Evolutionary conservation across 805 yeast genomes (phyloP).

Genomic region (Debaryomyces castellii): DNA sequence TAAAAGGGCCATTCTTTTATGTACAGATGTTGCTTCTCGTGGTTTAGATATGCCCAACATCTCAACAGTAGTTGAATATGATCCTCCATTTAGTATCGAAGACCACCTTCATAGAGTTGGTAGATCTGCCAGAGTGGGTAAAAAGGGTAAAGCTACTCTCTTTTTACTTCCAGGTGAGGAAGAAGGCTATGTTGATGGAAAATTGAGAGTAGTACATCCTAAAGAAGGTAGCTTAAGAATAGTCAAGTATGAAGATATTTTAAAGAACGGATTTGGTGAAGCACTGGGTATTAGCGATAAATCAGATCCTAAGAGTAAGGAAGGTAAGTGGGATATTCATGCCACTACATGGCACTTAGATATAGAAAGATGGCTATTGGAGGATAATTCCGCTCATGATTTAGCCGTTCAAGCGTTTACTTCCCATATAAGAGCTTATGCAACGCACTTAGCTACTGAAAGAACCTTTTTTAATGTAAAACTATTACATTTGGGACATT

Average conservation of each 20-base stretch:
- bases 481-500: conserved; percentile 86
- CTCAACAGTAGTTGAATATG: conserved; percentile 84
- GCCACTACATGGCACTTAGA: conserved; percentile 96
- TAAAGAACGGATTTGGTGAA: conserved; percentile 36
- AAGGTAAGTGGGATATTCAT: conserved; percentile 79
- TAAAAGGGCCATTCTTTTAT: conserved; percentile 68
- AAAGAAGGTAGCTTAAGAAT: conserved; percentile 33
- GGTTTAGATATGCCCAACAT: conserved; percentile 91
- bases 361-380: conserved; percentile 85
- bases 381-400: conserved; percentile 57
- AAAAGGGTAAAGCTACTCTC: conserved; percentile 70
- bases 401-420: conserved; percentile 79
- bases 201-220: conserved; percentile 38
- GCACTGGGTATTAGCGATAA: conserved; percentile 28
- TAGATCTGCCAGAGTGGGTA: conserved; percentile 97
- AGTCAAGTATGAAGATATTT: conserved; percentile 31
- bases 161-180: conserved; percentile 88
- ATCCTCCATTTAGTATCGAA: conserved; percentile 91
- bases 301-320: conserved; percentile 36
- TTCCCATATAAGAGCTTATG: conserved; percentile 90
- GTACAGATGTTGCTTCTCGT: conserved; percentile 98
- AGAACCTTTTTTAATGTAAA: conserved; percentile 79
- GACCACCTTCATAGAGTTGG: conserved; percentile 97
- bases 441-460: conserved; percentile 87
- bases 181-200: conserved; percentile 72